Conservation (phyloP, 2,329 filamentous ascomycete species). For the Sclerotinia trifoliorum region DNA sequence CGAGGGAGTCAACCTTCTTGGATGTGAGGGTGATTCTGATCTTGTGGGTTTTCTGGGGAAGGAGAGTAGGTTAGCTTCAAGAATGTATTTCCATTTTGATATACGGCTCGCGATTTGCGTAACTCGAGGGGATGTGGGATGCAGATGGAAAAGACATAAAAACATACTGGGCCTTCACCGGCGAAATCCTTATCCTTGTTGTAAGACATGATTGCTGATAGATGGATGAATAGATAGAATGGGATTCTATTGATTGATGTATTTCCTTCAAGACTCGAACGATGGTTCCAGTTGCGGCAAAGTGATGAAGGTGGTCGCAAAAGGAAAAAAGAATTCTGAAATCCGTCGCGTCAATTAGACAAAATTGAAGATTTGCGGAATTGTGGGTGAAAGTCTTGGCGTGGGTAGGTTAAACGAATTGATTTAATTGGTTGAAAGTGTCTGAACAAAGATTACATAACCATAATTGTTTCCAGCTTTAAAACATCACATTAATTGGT, state of each 20-base stretch:
- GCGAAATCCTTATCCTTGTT: slow-evolving; percentile 92
- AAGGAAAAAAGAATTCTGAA: slow-evolving; percentile 11
- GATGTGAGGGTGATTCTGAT: slow-evolving; percentile 97
- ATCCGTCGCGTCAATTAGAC: not conserved
- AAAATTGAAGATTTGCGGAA: slow-evolving; percentile 14
- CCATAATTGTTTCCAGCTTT: not conserved
- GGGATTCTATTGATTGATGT: slow-evolving; percentile 38
- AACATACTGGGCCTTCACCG: slow-evolving; percentile 77
- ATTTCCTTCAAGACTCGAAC: slow-evolving; percentile 78
- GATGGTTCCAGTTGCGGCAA: slow-evolving; percentile 65
- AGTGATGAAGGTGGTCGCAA: slow-evolving; percentile 64
- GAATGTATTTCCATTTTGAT: not conserved
- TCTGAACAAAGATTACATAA: not conserved
- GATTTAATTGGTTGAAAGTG: slow-evolving; percentile 7
- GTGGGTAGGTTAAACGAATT: slow-evolving; percentile 24
- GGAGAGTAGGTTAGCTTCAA: slow-evolving; percentile 18
- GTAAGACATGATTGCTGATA: slow-evolving; percentile 71
- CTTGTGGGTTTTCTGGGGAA: slow-evolving; percentile 84
- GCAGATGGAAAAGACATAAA: not conserved
- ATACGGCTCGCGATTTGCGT: slow-evolving; percentile 1
- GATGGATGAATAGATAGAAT: slow-evolving; percentile 18
- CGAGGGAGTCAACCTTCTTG: slow-evolving; percentile 91
- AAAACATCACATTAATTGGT: too few relatives aligned
- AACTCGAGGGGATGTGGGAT: not conserved
- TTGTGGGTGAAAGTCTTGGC: slow-evolving; percentile 33